phyloP scores from a whole-genome alignment of 1,284 basidiomycete species.

The Fomitopsis betulina region DNA sequence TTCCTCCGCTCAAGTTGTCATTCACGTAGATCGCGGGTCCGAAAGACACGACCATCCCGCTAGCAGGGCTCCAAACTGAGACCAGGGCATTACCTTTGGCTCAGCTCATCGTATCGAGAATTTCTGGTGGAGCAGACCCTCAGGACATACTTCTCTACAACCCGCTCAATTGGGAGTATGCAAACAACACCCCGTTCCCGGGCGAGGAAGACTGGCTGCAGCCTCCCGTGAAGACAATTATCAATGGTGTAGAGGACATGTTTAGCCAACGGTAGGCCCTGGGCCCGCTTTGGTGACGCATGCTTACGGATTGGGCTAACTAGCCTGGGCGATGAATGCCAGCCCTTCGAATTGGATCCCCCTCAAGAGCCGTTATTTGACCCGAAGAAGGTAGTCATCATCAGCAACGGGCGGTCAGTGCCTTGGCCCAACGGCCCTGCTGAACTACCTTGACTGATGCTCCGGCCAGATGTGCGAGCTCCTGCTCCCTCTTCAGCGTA shows the following conservation, averaged over 20 bases:
- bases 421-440: neutral
- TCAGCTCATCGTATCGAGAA: slow-evolving; percentile 41
- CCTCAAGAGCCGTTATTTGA: slow-evolving; percentile 48
- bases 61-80: slow-evolving; percentile 52
- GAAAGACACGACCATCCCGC: slow-evolving; percentile 46
- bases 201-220: slow-evolving; percentile 42
- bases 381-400: slow-evolving; percentile 46
- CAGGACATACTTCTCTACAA: slow-evolving; percentile 43
- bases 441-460: neutral
- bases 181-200: slow-evolving; percentile 41
- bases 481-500: slow-evolving; percentile 59
- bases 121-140: slow-evolving; percentile 43
- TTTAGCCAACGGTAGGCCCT: slow-evolving; percentile 42
- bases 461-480: slow-evolving; percentile 36
- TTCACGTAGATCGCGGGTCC: slow-evolving; percentile 49
- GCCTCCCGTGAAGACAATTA: slow-evolving; percentile 32
- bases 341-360: slow-evolving; percentile 41
- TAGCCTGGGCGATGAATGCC: slow-evolving; percentile 55
- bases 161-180: slow-evolving; percentile 46
- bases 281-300: neutral
- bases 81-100: slow-evolving; percentile 48
- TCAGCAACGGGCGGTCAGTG: slow-evolving; percentile 47
- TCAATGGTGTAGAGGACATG: slow-evolving; percentile 44
- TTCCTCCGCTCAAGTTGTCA: neutral
- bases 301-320: neutral